phyloP scores from a whole-genome alignment of 176 grass and related monocot species.

The Panicum miliaceum region DNA sequence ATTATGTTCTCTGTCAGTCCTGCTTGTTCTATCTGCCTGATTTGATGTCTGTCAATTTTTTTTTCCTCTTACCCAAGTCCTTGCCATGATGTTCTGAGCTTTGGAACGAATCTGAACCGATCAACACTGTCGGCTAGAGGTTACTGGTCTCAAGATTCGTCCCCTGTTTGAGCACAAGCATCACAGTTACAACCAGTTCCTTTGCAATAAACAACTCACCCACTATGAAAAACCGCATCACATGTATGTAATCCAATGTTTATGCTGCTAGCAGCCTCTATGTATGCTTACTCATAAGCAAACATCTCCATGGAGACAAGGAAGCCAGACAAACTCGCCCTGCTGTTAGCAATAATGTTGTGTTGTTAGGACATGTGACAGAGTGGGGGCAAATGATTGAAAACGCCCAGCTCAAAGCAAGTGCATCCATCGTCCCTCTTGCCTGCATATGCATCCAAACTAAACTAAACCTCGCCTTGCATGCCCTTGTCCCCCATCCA shows the following conservation, averaged over 20 bases:
- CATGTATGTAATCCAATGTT: background rate
- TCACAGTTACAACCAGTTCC: background rate
- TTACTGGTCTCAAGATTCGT: slow-evolving; percentile 1
- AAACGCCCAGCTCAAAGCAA: background rate
- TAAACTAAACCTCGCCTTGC: background rate
- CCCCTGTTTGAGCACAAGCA: slow-evolving; percentile 16
- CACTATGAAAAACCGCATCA: background rate
- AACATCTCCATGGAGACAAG: background rate
- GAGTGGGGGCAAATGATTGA: slow-evolving; percentile 1
- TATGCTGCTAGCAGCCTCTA: background rate
- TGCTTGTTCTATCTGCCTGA: background rate
- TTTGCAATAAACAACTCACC: background rate
- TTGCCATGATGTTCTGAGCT: background rate
- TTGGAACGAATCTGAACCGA: background rate
- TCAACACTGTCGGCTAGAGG: slow-evolving; percentile 10
- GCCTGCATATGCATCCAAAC: slow-evolving; percentile 6
- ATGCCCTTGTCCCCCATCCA: background rate
- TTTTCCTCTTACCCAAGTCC: background rate
- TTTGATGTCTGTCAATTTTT: background rate
- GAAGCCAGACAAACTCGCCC: background rate
- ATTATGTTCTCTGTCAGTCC: background rate
- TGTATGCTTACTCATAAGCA: background rate
- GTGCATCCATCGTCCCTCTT: background rate
- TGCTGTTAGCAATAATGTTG: background rate
- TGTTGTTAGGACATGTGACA: slow-evolving; percentile 4